Percentiles rank a stretch among this genome's conserved stretches.
These are phyloP conservation scores for Ophiorrhiza pumila DNA, from an alignment of 257 asterid species.

Conservation along the genomic window DNA sequence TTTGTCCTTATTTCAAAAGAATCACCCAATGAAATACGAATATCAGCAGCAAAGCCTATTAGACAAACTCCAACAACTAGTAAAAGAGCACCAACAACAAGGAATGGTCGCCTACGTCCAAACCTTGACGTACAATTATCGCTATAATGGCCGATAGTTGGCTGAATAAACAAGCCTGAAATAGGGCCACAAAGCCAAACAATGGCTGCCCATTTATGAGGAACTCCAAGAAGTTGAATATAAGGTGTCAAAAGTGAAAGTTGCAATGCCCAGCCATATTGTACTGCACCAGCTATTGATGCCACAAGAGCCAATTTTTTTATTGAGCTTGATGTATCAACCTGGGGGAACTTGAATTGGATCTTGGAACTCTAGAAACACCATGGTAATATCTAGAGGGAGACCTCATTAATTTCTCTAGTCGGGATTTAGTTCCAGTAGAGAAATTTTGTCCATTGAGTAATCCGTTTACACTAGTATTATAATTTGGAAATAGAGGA, in stretches of 20 bases:
- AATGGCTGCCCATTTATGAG: constrained; percentile 32
- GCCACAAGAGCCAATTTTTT: constrained; percentile 33
- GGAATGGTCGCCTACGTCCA: constrained; percentile 50
- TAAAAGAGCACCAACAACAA: constrained; percentile 27
- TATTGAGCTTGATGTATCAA: neutral
- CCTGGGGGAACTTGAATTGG: neutral
- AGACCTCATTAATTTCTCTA: neutral
- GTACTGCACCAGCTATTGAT: constrained; percentile 45
- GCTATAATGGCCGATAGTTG: constrained; percentile 36
- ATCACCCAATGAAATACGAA: constrained; percentile 39
- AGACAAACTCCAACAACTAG: constrained; percentile 29
- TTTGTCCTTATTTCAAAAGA: constrained; percentile 9
- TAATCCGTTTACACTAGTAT: too few species aligned
- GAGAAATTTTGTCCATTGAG: neutral
- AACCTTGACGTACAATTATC: constrained; percentile 38
- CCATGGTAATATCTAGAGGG: neutral
- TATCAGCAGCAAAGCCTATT: constrained; percentile 49
- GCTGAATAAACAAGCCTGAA: constrained; percentile 46
- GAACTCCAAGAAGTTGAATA: constrained; percentile 44
- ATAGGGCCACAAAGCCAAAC: constrained; percentile 61
- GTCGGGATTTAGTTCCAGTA: neutral
- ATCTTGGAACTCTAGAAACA: neutral
- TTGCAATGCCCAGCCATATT: constrained; percentile 62
- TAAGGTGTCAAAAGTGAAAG: constrained; percentile 51
- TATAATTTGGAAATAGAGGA: too few species aligned